phyloP scores from a whole-genome alignment of 257 asterid species.

The Solanum peruvianum region DNA sequence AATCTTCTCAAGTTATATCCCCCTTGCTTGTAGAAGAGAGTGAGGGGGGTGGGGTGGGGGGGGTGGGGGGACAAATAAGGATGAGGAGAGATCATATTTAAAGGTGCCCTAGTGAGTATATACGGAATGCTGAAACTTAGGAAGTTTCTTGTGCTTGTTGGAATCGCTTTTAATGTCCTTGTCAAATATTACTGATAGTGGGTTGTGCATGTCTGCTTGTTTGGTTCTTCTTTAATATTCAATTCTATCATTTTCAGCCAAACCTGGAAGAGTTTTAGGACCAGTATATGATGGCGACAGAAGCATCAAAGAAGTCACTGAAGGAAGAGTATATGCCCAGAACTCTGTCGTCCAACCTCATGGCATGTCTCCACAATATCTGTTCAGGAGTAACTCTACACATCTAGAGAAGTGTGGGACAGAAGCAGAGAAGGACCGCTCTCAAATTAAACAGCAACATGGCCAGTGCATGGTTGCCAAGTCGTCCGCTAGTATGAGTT shows the following conservation, averaged over 20 bases:
- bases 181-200: background rate
- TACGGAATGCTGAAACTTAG: background rate
- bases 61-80: background rate
- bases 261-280: conserved; percentile 46
- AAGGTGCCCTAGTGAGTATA: background rate
- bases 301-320: background rate
- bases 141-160: background rate
- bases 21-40: background rate
- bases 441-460: conserved; percentile 24
- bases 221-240: background rate
- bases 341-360: conserved; percentile 27
- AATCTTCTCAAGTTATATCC: background rate
- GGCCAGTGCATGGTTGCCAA: conserved; percentile 10
- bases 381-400: conserved; percentile 15
- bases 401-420: conserved; percentile 29
- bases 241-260: conserved; percentile 22
- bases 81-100: background rate
- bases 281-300: conserved; percentile 29
- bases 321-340: conserved; percentile 26
- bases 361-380: conserved; percentile 31
- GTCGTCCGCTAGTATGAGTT: conserved; percentile 5
- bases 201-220: background rate
- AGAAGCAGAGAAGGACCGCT: conserved; percentile 18
- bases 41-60: no score
- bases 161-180: background rate